A percentile compares a stretch with the other conserved stretches of the same genome.
Evolutionary conservation across 1,139 yeast species (phyloP).

Genomic region (Suhomyces panamericanus): DNA sequence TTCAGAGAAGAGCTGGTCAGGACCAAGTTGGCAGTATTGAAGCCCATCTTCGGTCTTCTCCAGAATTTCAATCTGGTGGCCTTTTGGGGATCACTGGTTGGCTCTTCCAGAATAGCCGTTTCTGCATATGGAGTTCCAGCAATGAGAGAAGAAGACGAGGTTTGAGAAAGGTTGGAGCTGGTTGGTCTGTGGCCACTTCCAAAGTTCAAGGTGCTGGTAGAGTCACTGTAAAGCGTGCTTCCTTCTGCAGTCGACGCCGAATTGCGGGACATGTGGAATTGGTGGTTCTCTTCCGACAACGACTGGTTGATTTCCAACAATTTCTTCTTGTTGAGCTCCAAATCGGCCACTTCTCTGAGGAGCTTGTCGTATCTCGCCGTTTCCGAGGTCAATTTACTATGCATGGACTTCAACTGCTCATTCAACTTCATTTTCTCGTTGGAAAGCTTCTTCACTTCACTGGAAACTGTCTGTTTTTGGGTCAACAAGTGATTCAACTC

Average conservation of each 20-base stretch:
- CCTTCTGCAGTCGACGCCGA: constrained; percentile 12
- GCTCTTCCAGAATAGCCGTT: constrained; percentile 23
- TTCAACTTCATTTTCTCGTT: constrained; percentile 30
- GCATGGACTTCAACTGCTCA: constrained; percentile 26
- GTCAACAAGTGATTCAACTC: constrained; percentile 46
- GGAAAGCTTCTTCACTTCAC: constrained; percentile 32
- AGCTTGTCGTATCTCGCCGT: constrained; percentile 28
- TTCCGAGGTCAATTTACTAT: constrained; percentile 10
- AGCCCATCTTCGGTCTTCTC: constrained; percentile 48
- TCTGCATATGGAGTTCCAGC: constrained; percentile 21
- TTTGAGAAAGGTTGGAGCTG: constrained; percentile 4
- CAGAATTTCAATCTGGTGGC: constrained; percentile 54
- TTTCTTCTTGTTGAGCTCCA: constrained; percentile 28
- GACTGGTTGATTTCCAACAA: constrained; percentile 28
- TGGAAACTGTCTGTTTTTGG: constrained; percentile 26
- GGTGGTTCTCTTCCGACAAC: constrained; percentile 28
- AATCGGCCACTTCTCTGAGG: constrained; percentile 30
- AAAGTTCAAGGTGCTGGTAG: constrained; percentile 9
- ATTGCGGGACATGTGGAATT: constrained; percentile 16
- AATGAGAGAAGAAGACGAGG: constrained; percentile 18
- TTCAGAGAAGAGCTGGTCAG: constrained; percentile 5
- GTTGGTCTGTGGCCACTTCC: constrained; percentile 2
- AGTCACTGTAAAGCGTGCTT: constrained; percentile 10
- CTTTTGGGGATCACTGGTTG: constrained; percentile 41
- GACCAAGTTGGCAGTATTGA: constrained; percentile 16